Base-by-base conservation (phyloP, 179 eudicot genomes). In the Nepenthes alata region DNA sequence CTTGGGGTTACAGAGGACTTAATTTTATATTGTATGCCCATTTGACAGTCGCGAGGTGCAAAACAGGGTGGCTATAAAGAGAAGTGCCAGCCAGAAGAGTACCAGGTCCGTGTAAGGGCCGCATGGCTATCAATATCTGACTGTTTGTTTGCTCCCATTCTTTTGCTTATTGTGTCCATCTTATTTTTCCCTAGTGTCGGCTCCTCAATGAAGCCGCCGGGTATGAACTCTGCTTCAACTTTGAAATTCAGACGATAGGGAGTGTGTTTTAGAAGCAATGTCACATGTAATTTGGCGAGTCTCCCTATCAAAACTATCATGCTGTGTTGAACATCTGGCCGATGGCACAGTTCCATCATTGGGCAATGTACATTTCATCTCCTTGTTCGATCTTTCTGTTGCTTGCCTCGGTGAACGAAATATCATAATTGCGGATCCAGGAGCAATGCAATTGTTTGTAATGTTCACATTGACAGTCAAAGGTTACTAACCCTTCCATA, bases 51-150 rank as follows among this genome's bases (percentile, higher is more conserved):
- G 65, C 9, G 95, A 83, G 72, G 65, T 79, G 35, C 85, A 69
- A 66, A 87, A 87, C 62, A 56, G 79, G 66, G 78, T 76, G 4
- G 89, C 89, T 15, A 57, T 83, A 63, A 83, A 73, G 76, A 82
- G 54, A 66, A 74, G 58, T 7, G 54, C 62, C 15, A 66, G 81
- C 57, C 91, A 78, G 25, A 76, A 47, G 47, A 55, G 37, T 59
- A 60, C 36, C 6, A 15, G 71, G 85, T 78, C 1, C 1, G 25
- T 25, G 25, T 25, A 25, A 78, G 50, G 35, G 10, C 15, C 47
- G 25, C 34, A 7, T 53, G 9, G 11, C 35, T 38, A 45, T 59
- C 35, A 48, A 25, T 38, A 39, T 63, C 15, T 37, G 3, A 52
- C 5, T 0, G 8, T 4, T n/a, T 50, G 4, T 2, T 2, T 66